Base-by-base conservation (phyloP, 306 rosid species). In the Begonia peltatifolia region DNA sequence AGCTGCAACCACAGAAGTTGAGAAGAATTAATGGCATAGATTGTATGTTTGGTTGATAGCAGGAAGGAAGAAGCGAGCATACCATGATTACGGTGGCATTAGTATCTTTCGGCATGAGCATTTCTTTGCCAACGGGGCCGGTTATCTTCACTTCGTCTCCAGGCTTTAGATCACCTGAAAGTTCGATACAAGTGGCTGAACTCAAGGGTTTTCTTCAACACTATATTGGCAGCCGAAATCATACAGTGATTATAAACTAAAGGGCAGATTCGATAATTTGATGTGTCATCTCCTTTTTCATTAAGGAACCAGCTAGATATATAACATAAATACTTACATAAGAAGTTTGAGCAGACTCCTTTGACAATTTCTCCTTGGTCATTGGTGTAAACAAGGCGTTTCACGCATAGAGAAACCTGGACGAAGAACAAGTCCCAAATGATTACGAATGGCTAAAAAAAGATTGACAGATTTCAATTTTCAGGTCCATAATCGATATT, bases 41-140 rank as follows among this genome's bases (percentile, higher is more conserved):
- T 30, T 30, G 38, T 6, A 6, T 30, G 38, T 7, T 30, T 30
- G 38, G 38, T 30, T 30, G 38, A 30, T 5, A 5, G 38, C 38
- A 30, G 8, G 38, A 30, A 30, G 38, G 38, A 30, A 50, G 10
- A 53, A n/a, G 44, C n/a, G 18, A 6, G 42, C 46, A 53, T 85
- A 90, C 97, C 97, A 90, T 90, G 71, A 90, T 1, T 63, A 90
- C 1, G 35, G 83, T 90, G 53, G 97, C 97, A 67, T 74, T 83
- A 14, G 97, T 94, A 77, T 90, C 97, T 71, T 85, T 85, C 50
- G 97, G 97, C 97, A 90, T 64, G 43, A 90, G 94, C 97, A 90
- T 90, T 78, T 90, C 97, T 75, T 90, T 90, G 25, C 97, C 97
- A 56, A 90, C 79, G 8, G 97, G 97, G 62, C 97, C 97, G 1